phyloP scores from a whole-genome alignment of 495 filamentous ascomycete genomes.

The Lophiostoma macrostomum region DNA sequence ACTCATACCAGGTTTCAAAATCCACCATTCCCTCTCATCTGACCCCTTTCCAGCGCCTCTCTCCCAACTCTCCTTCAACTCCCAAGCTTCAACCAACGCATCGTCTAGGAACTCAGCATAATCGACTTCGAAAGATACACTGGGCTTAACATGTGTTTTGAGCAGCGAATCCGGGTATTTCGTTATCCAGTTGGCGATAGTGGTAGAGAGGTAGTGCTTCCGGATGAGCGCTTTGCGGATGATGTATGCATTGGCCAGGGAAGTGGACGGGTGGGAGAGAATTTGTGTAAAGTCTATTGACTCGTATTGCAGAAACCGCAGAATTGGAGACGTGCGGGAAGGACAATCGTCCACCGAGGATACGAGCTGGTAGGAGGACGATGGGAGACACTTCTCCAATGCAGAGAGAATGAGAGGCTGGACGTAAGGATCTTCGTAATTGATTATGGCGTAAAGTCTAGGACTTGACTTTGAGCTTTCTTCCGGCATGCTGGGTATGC shows the following conservation, averaged over 20 bases:
- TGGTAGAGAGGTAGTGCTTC: conserved; percentile 86
- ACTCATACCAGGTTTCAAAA: conserved; percentile 95
- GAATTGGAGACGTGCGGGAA: conserved; percentile 48
- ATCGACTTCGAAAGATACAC: conserved; percentile 85
- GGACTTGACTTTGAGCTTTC: neutral
- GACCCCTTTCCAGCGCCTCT: conserved; percentile 40
- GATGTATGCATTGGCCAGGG: conserved; percentile 76
- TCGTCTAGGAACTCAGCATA: conserved; percentile 97
- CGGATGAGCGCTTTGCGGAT: conserved; percentile 97
- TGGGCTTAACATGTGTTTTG: conserved; percentile 63
- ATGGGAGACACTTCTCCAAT: conserved; percentile 59
- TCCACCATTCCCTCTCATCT: conserved; percentile 85
- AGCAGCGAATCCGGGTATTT: conserved; percentile 76
- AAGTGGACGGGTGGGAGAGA: conserved; percentile 55
- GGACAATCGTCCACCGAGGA: conserved; percentile 47
- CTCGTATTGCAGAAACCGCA: conserved; percentile 89
- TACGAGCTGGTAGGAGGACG: conserved; percentile 45
- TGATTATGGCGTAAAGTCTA: conserved; percentile 66
- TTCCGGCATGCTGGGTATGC: too few species aligned
- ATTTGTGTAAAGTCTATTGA: conserved; percentile 74
- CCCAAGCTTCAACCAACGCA: conserved; percentile 82
- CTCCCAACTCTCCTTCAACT: conserved; percentile 71
- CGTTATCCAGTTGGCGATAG: conserved; percentile 71
- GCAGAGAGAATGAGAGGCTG: conserved; percentile 75
- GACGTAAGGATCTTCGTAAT: conserved; percentile 83